Evolutionary conservation across 2,329 filamentous ascomycete genomes (phyloP), one percentile per base, ranked within the genome.

Genomic region (Hypocreales sp.): DNA sequence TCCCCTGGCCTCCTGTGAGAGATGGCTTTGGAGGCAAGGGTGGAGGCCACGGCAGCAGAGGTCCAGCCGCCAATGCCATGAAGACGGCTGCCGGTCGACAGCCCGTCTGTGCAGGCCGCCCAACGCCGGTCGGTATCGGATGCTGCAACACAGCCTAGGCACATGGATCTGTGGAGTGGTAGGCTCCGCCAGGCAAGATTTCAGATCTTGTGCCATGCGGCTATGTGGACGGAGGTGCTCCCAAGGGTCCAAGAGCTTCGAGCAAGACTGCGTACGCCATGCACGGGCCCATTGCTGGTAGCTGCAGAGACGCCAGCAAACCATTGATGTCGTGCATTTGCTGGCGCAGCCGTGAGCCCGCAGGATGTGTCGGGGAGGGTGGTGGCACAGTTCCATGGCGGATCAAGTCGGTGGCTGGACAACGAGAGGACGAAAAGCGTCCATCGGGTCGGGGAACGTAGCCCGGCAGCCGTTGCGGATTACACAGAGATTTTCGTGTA

Each of bases 161-260:
- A 26, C 27, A 26, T 26, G 26, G 30, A 16, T 21, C 15, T 20
- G 14, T 25, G 24, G n/a, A n/a, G 15, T 24, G 26, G 24, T 23
- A 20, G 24, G n/a, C 13, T 5, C 24, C 22, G 31, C 22, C 25
- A 27, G 25, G 27, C 31, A 29, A 27, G 24, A 29, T 27, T 26
- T 15, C 27, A 30, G 31, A 30, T 33, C 28, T 30, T 30, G 31
- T 33, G 22, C 31, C 15, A 30, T 25, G 31, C 19, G 13, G 14
- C 27, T n/a, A n/a, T n/a, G n/a, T 19, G 7, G 24, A 12, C 26
- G 13, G 26, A 19, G 26, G 16, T 20, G 15, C 25, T 24, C 20
- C 30, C 24, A 32, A 15, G 16, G 14, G 13, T 22, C 22, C 26
- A 10, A 10, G 7, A 21, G n/a, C n/a, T 7, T 16, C 10, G 13